Evolutionary conservation across 2,329 filamentous ascomycete genomes (phyloP), one percentile per base, ranked within the genome.

Genomic region (Diatrype stigma): DNA sequence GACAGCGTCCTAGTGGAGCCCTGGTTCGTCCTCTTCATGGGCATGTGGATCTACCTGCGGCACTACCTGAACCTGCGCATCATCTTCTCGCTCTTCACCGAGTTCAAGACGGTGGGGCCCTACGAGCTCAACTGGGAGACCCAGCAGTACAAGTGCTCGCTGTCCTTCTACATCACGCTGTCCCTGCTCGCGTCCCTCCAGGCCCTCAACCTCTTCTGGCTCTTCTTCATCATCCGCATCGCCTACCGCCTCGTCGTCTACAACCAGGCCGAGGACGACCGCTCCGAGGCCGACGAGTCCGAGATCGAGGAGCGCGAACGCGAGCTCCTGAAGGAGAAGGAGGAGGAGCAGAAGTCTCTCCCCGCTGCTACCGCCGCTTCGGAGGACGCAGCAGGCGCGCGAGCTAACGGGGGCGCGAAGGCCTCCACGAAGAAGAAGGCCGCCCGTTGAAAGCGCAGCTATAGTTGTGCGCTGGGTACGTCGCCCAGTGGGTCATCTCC

Each of bases 31-130:
- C 59, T 87, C 60, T 96, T 96, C 74, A 87, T 95, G 69, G 75
- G 74, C 57, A 77, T 87, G 54, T 97, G 92, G 92, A 84, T 90
- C 64, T 96, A 97, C 75, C 76, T 93, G 56, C 90, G 92, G 50
- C 92, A 97, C 73, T 90, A 85, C 72, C 77, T 91, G 66, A 93
- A 93, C 73, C 78, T 93, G 47, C 77, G 78, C 63, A 90, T 94
- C 69, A 78, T 94, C 63, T 84, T 76, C 70, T 89, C 86, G 34
- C 79, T 91, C 54, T 81, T 91, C 62, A 89, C 84, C 60, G 82
- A 90, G 64, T 91, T 89, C 72, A 75, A 79, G 60, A 89, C 85
- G 40, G 75, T 92, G 51, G 89, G 88, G 1, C 85, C 87, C 40
- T 92, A 83, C 67, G 82, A 84, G 63, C 74, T 93, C 55, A 81